These are phyloP conservation scores for Fusarium abutilonis DNA, from an alignment of 2,329 filamentous ascomycete species.

Conservation along the genomic window DNA sequence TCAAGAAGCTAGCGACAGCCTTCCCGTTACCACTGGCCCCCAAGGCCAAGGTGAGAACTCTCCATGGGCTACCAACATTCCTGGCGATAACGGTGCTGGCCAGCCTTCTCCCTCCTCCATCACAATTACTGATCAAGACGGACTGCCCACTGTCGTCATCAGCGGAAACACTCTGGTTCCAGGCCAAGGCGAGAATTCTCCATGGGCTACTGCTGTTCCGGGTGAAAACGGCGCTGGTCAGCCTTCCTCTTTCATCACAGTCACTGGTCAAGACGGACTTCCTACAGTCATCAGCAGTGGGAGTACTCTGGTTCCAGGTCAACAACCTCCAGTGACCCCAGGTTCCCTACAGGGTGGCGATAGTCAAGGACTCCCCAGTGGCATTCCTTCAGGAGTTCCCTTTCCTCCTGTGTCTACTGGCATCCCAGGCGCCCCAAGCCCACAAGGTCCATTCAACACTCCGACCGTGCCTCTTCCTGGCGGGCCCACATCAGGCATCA, in stretches of 20 bases:
- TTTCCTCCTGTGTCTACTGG: slow-evolving; percentile 28
- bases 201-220: slow-evolving; percentile 28
- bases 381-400: slow-evolving; percentile 22
- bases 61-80: slow-evolving; percentile 28
- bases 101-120: slow-evolving; percentile 30
- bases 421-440: slow-evolving; percentile 3
- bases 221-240: slow-evolving; percentile 18
- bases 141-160: slow-evolving; percentile 43
- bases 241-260: slow-evolving; percentile 33
- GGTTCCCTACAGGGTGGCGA: slow-evolving; percentile 19
- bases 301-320: slow-evolving; percentile 5
- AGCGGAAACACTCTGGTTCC: slow-evolving; percentile 16
- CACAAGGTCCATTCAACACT: slow-evolving; percentile 21
- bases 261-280: slow-evolving; percentile 41
- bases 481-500: slow-evolving; percentile 22
- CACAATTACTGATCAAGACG: slow-evolving; percentile 40
- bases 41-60: slow-evolving; percentile 25
- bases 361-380: slow-evolving; percentile 28
- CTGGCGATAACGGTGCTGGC: slow-evolving; percentile 16
- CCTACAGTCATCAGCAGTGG: slow-evolving; percentile 43
- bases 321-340: slow-evolving; percentile 25
- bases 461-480: slow-evolving; percentile 19
- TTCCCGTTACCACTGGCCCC: slow-evolving; percentile 31
- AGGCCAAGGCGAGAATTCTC: slow-evolving; percentile 20
- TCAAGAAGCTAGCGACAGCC: slow-evolving; percentile 33